These are phyloP conservation scores for Paraphaeosphaeria sporulosa DNA, from an alignment of 2,329 filamentous ascomycete species.

Conservation along the genomic window DNA sequence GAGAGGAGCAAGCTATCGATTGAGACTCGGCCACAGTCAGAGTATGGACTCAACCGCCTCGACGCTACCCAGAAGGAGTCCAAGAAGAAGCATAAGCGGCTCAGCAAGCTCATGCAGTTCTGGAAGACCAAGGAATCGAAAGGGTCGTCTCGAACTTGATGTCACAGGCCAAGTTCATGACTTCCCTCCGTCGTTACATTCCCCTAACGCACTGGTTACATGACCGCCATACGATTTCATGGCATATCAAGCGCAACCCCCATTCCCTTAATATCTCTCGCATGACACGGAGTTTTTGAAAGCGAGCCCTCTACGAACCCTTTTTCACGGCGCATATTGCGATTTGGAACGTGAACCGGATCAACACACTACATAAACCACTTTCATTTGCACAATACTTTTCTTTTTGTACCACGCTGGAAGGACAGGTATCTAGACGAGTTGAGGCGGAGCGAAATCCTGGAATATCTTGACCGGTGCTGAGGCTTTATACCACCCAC, in stretches of 20 bases:
- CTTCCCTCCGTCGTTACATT: conserved; percentile 25
- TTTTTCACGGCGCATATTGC: conserved; percentile 48
- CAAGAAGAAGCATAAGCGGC: conserved; percentile 71
- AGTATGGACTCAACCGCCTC: conserved; percentile 48
- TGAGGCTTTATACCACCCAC: conserved; percentile 19
- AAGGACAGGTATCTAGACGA: conserved; percentile 37
- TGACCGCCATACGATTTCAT: conserved; percentile 40
- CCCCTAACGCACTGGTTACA: conserved; percentile 28
- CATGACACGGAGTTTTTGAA: conserved; percentile 49
- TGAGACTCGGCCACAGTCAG: conserved; percentile 61
- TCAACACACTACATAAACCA: conserved; percentile 40
- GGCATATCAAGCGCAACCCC: conserved; percentile 36
- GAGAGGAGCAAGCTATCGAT: conserved; percentile 78
- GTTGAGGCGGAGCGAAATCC: conserved; percentile 24
- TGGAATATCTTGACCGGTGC: conserved; percentile 41
- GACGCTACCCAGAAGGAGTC: conserved; percentile 69
- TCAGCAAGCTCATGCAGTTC: conserved; percentile 80
- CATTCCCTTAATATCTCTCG: conserved; percentile 30
- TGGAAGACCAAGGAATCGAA: conserved; percentile 68
- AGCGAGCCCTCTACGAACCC: conserved; percentile 44
- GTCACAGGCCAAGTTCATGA: not conserved
- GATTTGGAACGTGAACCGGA: conserved; percentile 41
- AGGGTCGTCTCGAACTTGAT: conserved; percentile 38
- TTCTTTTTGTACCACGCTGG: conserved; percentile 22
- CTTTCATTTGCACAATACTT: conserved; percentile 28